Conservation (phyloP, 495 filamentous ascomycete genomes). For the Daldinia concentrica region DNA sequence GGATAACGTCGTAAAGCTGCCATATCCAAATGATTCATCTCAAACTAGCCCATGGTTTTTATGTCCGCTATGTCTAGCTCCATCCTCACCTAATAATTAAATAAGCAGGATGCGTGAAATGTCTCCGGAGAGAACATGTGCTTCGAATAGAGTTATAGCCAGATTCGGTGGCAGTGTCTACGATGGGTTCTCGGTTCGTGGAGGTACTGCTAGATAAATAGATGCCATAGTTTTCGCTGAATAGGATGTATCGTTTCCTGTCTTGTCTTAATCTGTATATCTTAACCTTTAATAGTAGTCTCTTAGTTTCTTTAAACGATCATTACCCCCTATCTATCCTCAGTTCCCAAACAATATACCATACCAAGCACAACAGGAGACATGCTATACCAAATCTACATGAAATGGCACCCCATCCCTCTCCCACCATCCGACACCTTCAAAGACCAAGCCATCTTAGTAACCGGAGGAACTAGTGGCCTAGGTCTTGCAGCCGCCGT, state of each 20-base stretch:
- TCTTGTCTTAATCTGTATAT: neutral
- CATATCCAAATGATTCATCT: neutral
- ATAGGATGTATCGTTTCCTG: neutral
- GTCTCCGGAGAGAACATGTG: neutral
- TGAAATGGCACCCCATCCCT: constrained; percentile 29
- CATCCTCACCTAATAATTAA: neutral
- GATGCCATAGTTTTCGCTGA: neutral
- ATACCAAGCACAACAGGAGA: neutral
- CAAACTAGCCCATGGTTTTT: neutral
- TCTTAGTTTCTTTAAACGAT: neutral
- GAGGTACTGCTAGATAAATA: neutral
- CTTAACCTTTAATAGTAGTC: neutral
- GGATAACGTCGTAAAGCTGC: neutral
- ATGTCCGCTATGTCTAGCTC: neutral
- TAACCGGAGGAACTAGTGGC: constrained; percentile 63
- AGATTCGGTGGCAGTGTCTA: neutral
- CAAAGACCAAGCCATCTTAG: constrained; percentile 51
- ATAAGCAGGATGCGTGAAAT: neutral
- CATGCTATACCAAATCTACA: neutral
- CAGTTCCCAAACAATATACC: neutral
- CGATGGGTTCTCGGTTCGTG: neutral
- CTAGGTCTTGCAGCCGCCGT: constrained; percentile 59
- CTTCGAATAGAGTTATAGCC: neutral
- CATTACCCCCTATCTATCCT: neutral
- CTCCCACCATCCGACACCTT: constrained; percentile 36